phyloP scores from a whole-genome alignment of 31 red algal species.

The Bonnemaisonia californica region DNA sequence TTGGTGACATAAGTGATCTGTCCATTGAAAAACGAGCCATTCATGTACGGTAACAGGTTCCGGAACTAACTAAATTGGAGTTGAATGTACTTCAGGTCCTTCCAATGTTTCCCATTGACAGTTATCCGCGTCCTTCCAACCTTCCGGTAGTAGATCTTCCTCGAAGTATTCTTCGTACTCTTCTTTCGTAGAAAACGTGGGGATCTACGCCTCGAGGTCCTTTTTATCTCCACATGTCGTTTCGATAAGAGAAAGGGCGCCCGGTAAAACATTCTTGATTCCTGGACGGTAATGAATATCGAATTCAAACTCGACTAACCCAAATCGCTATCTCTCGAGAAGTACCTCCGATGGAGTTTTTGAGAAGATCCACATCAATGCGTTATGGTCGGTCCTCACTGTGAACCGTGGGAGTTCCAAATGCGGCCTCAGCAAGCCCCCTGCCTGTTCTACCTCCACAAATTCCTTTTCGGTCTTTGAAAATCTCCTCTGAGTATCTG shows the following conservation, averaged over 20 bases:
- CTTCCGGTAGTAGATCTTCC: no score
- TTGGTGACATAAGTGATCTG: no score
- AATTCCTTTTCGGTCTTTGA: constrained; percentile 8
- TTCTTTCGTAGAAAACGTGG: no score
- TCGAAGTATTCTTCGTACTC: no score
- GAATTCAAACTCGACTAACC: constrained; percentile 7
- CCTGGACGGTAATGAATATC: background rate
- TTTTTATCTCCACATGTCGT: no score
- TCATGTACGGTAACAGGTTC: no score
- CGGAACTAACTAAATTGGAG: no score
- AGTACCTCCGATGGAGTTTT: background rate
- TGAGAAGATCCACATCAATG: constrained; percentile 1
- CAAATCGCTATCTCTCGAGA: constrained; percentile 1
- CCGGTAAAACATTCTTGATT: background rate
- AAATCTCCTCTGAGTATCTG: background rate
- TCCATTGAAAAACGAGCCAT: no score
- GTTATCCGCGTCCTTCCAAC: no score
- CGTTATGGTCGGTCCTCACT: background rate
- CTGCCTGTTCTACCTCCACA: background rate
- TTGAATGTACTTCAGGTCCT: no score
- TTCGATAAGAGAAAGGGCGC: background rate
- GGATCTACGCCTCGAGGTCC: no score
- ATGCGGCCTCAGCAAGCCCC: background rate
- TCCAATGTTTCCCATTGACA: no score
- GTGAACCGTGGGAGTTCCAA: background rate